These are phyloP conservation scores for Rossbeevera mucosa DNA, from an alignment of 768 basidiomycete genomes.

Conservation along the genomic window DNA sequence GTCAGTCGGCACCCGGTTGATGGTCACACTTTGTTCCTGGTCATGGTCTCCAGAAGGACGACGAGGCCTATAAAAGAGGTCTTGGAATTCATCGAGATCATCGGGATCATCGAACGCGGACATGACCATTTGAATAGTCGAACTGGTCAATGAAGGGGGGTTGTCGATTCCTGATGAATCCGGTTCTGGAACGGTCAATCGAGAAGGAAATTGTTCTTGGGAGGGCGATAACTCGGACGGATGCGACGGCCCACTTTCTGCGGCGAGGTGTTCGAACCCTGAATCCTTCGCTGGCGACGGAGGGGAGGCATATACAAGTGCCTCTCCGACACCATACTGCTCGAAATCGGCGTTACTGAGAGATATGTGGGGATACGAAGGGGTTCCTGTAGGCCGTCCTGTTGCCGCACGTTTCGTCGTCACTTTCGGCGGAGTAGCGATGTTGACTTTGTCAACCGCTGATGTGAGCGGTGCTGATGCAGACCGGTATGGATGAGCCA, in stretches of 20 bases:
- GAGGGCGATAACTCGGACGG: background rate
- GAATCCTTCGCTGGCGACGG: background rate
- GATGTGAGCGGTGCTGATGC: background rate
- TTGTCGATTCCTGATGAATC: constrained; percentile 7
- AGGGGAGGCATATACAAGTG: constrained; percentile 45
- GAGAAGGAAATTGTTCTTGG: background rate
- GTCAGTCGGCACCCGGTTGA: constrained; percentile 27
- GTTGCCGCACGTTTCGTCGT: background rate
- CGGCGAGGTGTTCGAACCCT: background rate
- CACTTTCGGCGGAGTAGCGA: background rate
- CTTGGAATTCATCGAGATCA: constrained; percentile 69
- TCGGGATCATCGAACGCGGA: constrained; percentile 56
- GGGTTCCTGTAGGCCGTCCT: background rate
- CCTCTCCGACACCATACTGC: constrained; percentile 59
- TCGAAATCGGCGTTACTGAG: constrained; percentile 34
- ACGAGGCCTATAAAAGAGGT: constrained; percentile 63
- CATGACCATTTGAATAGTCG: constrained; percentile 31
- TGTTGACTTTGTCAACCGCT: background rate
- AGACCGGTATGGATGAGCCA: constrained; percentile 27
- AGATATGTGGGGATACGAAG: constrained; percentile 20
- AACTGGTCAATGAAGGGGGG: constrained; percentile 32
- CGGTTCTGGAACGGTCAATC: constrained; percentile 22
- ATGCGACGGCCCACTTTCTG: background rate
- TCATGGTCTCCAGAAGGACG: background rate
- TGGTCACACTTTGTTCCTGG: background rate